Conservation (phyloP, 176 grass and related monocot species). For the Hyparrhenia diplandra region DNA sequence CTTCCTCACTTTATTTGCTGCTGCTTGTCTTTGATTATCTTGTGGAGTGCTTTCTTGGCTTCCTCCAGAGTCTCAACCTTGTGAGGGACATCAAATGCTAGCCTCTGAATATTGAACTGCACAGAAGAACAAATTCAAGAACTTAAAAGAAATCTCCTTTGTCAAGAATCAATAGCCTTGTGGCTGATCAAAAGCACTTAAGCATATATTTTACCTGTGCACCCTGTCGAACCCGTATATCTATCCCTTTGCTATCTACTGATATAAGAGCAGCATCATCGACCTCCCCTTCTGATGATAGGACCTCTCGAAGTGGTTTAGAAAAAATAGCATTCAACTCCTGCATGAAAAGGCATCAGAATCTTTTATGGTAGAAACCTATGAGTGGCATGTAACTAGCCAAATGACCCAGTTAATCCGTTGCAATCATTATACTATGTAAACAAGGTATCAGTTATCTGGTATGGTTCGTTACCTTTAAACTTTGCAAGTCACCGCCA, state of each 20-base stretch:
- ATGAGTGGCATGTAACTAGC: neutral
- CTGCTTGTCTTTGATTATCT: slow-evolving; percentile 62
- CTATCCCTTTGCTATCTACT: too few species aligned
- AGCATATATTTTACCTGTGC: too few species aligned
- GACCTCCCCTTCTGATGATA: too few species aligned
- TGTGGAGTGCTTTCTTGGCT: slow-evolving; percentile 77
- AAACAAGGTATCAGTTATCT: neutral
- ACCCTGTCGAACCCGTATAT: too few species aligned
- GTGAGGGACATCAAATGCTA: slow-evolving; percentile 59
- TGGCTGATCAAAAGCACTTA: too few species aligned
- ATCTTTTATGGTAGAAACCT: neutral
- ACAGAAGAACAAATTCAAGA: neutral
- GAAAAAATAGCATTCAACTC: too few species aligned
- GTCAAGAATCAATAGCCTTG: too few species aligned
- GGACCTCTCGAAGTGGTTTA: too few species aligned
- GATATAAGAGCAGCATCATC: too few species aligned
- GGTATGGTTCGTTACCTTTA: slow-evolving; percentile 56
- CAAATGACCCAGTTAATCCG: neutral
- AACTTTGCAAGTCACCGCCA: slow-evolving; percentile 66
- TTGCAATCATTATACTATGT: neutral
- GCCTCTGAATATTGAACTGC: slow-evolving; percentile 78
- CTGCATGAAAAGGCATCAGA: slow-evolving; percentile 16
- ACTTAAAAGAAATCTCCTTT: too few species aligned
- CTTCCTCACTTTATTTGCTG: slow-evolving; percentile 14
- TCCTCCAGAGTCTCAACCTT: slow-evolving; percentile 90